A percentile compares a stretch with the other conserved stretches of the same genome.
phyloP scores from a whole-genome alignment of 768 basidiomycete genomes.

The Artomyces pyxidatus region DNA sequence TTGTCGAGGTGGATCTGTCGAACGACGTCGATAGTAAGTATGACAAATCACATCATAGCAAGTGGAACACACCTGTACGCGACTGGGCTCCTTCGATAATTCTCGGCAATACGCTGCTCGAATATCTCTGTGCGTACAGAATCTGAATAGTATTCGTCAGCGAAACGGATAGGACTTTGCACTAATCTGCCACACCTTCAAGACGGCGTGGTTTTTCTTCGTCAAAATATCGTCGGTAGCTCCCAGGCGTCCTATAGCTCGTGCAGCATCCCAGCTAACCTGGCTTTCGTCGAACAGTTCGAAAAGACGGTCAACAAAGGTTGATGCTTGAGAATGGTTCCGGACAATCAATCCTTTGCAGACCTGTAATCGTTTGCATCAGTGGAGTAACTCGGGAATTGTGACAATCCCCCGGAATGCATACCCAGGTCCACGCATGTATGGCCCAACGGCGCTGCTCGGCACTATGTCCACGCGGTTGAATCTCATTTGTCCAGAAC shows the following conservation, averaged over 20 bases:
- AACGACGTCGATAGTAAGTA: not conserved
- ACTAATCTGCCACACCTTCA: conserved; percentile 57
- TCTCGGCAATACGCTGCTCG: conserved; percentile 61
- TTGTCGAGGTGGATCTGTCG: conserved; percentile 43
- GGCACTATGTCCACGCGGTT: conserved; percentile 21
- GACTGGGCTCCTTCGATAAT: conserved; percentile 62
- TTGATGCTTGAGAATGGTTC: conserved; percentile 49
- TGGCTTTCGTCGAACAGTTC: conserved; percentile 57
- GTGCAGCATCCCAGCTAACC: conserved; percentile 69
- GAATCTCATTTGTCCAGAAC: conserved; percentile 46
- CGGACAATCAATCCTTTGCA: conserved; percentile 74
- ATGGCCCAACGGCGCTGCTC: conserved; percentile 46
- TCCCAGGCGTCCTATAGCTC: conserved; percentile 60
- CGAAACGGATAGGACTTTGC: too few species aligned
- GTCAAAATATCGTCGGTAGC: conserved; percentile 55
- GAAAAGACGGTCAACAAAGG: conserved; percentile 58
- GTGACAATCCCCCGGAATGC: conserved; percentile 8
- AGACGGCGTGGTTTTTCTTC: conserved; percentile 69
- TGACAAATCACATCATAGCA: not conserved
- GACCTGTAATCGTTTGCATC: conserved; percentile 37
- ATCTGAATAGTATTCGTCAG: conserved; percentile 53
- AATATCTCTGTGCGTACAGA: conserved; percentile 68
- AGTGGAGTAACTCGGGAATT: not conserved
- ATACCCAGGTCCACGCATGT: conserved; percentile 62
- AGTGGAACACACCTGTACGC: conserved; percentile 36